Evolutionary conservation across 148 eudicot genomes (phyloP), one percentile per base, ranked within the genome.

Genomic region (Limonium bicolor): DNA sequence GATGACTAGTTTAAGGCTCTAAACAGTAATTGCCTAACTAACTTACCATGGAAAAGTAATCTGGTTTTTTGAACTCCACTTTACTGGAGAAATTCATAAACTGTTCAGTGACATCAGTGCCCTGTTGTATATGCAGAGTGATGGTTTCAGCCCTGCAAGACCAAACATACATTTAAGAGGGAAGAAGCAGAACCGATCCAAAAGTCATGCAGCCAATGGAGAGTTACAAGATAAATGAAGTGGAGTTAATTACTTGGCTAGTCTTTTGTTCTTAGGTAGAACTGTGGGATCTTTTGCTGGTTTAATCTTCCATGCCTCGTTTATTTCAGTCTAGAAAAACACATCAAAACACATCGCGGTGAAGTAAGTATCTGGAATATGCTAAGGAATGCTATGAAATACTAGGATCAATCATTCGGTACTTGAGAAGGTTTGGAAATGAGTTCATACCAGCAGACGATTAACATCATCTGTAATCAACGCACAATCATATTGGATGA

Each of bases 271-370:
- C 76, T 78, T 81, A 43, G 95, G 99, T 26, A 92, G 70, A 51
- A 79, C 47, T 9, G 85, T 92, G 30, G 74, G 94, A 63, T 90
- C 95, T 26, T 60, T 54, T 19, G 52, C 66, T 23, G 67, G 48
- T 59, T 75, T 76, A 17, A 71, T 83, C 68, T 90, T 90, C 99
- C 99, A 92, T 11, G 99, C 80, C 55, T 84, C 58, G 58, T 92
- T 90, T 36, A 90, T 60, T 55, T 90, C 80, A 46, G 73, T 68
- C 97, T 90, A 66, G 9, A 56, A 42, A 56, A n/a, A n/a, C n/a
- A n/a, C n/a, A n/a, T n/a, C n/a, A n/a, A n/a, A n/a, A n/a, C n/a
- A n/a, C n/a, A n/a, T n/a, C n/a, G n/a, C n/a, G n/a, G n/a, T n/a
- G n/a, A n/a, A n/a, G n/a, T n/a, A n/a, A n/a, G n/a, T n/a, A n/a